Base-by-base conservation (phyloP, 2,329 filamentous ascomycete species). In the Tolypocladium ovalisporum region DNA sequence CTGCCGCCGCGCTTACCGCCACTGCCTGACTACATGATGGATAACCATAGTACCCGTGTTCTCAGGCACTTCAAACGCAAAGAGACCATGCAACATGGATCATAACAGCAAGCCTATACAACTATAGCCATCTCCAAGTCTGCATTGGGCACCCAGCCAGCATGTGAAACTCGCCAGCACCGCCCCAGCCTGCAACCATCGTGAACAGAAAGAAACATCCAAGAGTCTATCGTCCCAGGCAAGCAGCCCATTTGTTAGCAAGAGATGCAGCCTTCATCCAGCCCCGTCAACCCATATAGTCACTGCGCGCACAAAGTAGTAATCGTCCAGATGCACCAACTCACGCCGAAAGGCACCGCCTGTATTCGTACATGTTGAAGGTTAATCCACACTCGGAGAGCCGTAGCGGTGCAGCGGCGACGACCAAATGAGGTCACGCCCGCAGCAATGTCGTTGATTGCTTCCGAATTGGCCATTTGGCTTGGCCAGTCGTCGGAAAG, bases 341-440 rank as follows among this genome's bases (percentile, higher is more conserved):
- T 22, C 53, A 34, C 52, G 27, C 54, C 57, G 19, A 58, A 57
- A 39, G 54, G 55, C 54, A 36, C 32, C 42, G 34, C 55, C 60
- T 49, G 55, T 57, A 59, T 12, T 55, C 54, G 36, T 59, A 58
- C 58, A 59, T 24, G 15, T 47, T n/a, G n/a, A 55, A 39, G 29
- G 15, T 19, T 22, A 36, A 51, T 52, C 8, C 19, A 51, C n/a
- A 54, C n/a, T 19, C 27, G 24, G 5, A 32, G 53, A 15, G 37
- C 37, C 39, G n/a, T 42, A 17, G 5, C 27, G 27, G 27, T 29
- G 44, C 17, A 17, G 44, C 27, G 44, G 32, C 17, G 44, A 12
- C 17, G 6, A 49, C 6, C 15, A 32, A 49, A 9, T 24, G 27
- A 10, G 44, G 24, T 32, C 44, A n/a, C 19, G 17, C 32, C 15